phyloP scores from a whole-genome alignment of 148 eudicot species.

The Cornus controversa region DNA sequence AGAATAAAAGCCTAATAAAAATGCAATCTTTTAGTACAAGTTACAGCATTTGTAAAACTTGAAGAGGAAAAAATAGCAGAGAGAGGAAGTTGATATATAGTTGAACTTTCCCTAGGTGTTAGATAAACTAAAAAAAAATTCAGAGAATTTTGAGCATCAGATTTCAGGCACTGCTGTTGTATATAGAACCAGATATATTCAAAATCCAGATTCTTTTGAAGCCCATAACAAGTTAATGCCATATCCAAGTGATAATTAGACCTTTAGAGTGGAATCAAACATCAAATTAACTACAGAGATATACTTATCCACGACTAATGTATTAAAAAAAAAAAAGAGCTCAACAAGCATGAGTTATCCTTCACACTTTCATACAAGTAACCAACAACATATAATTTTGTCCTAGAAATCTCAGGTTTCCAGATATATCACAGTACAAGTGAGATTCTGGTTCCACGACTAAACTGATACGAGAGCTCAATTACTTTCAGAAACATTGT shows the following conservation, averaged over 20 bases:
- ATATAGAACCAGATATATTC: neutral
- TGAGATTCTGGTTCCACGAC: neutral
- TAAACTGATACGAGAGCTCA: neutral
- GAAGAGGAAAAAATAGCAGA: neutral
- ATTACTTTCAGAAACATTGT: neutral
- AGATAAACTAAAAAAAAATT: too few species aligned
- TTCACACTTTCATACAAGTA: neutral
- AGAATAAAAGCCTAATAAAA: constrained; percentile 41
- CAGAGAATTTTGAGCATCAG: neutral
- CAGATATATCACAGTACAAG: neutral
- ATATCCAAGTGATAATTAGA: neutral
- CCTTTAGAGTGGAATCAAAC: neutral
- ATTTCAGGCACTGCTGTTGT: neutral
- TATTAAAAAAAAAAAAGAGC: neutral
- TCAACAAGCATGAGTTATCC: neutral
- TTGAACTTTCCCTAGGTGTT: too few species aligned
- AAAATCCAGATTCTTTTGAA: neutral
- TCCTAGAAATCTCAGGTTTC: neutral
- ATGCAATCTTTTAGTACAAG: neutral
- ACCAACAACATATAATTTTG: neutral
- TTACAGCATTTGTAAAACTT: neutral
- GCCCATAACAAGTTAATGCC: neutral
- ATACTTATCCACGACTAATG: neutral
- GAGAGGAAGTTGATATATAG: too few species aligned
- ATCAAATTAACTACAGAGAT: neutral